Base-by-base conservation (phyloP, 2,329 filamentous ascomycete genomes). In the Myriangium duriaei region DNA sequence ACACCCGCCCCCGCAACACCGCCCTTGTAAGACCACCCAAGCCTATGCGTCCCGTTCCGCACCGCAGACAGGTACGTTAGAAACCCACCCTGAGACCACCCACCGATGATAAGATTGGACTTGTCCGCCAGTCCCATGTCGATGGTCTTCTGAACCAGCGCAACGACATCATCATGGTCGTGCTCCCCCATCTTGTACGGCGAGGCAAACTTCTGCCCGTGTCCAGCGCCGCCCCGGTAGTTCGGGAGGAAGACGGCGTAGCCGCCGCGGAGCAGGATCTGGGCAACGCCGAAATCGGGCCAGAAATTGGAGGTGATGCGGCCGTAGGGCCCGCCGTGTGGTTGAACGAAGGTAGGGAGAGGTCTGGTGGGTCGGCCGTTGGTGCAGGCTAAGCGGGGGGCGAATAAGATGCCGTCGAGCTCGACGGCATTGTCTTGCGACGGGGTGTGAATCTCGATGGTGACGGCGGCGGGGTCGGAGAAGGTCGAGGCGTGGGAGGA, bases 61-160 rank as follows among this genome's bases (percentile, higher is more conserved):
- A 58, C 57, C 15, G 50, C 48, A 17, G 50, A 51, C 1, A 64
- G 50, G 42, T 60, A 63, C 2, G 54, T 49, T 1, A 65, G 43
- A 11, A 56, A 58, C 2, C 62, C 61, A 7, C 61, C 62, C 42
- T 63, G 58, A 14, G 51, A 55, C 49, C 50, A 60, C 1, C 61
- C 61, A 2, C 55, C 58, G 0, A 61, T 55, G 1, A 59, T 45
- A 1, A 64, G 43, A 2, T 48, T 50, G 2, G 53, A 33, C 1
- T 44, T 24, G 18, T 64, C 51, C 0, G 55, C 53, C 3, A 53
- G 51, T 0, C 58, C 54, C 4, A 49, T 28, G 11, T 48, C 45
- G 34, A 64, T 51, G 5, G 56, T 56, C 13, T 52, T 32, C 12
- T 61, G 45, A 0, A 54, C 57, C 19, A 60, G 43, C 0, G 55